Conservation (phyloP, 2,329 filamentous ascomycete species). For the Xylaria sp. region DNA sequence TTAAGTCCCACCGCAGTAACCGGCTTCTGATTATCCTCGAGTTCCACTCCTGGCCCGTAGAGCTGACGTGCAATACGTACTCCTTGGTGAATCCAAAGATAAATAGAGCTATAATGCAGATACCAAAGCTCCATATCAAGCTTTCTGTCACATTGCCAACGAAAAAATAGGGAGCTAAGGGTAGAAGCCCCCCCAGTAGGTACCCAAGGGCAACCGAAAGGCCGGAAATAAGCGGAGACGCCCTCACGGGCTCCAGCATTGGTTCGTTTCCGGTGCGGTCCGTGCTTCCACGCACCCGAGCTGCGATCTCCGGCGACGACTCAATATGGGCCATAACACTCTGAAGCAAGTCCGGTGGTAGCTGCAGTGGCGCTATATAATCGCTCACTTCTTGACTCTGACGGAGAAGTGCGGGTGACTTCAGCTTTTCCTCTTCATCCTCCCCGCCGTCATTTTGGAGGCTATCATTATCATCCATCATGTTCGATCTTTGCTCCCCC, state of each 20-base stretch:
- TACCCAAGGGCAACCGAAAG: slow-evolving; percentile 72
- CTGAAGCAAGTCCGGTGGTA: slow-evolving; percentile 35
- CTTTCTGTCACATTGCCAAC: slow-evolving; percentile 52
- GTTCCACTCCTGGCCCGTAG: slow-evolving; percentile 17
- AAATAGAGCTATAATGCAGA: slow-evolving; percentile 66
- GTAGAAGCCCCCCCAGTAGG: slow-evolving; percentile 73
- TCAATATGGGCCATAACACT: slow-evolving; percentile 34
- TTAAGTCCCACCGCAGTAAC: slow-evolving; percentile 39
- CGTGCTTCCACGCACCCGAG: slow-evolving; percentile 6
- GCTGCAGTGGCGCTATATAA: slow-evolving; percentile 37
- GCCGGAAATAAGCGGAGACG: slow-evolving; percentile 59
- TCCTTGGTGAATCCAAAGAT: slow-evolving; percentile 71
- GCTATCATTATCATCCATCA: background rate
- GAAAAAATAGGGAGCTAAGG: slow-evolving; percentile 72
- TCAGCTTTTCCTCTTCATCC: slow-evolving; percentile 45
- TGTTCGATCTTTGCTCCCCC: slow-evolving; percentile 49
- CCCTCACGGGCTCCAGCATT: slow-evolving; percentile 42
- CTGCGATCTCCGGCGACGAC: slow-evolving; percentile 19
- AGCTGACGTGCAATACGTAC: slow-evolving; percentile 42
- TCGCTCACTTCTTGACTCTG: slow-evolving; percentile 13
- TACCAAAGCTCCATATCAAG: slow-evolving; percentile 62
- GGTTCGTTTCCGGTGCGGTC: slow-evolving; percentile 38
- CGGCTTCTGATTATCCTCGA: slow-evolving; percentile 44
- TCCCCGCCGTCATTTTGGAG: background rate
- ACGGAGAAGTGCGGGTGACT: background rate